These are phyloP conservation scores for Penicillium paxilli DNA, from an alignment of 495 filamentous ascomycete genomes.

Conservation along the genomic window DNA sequence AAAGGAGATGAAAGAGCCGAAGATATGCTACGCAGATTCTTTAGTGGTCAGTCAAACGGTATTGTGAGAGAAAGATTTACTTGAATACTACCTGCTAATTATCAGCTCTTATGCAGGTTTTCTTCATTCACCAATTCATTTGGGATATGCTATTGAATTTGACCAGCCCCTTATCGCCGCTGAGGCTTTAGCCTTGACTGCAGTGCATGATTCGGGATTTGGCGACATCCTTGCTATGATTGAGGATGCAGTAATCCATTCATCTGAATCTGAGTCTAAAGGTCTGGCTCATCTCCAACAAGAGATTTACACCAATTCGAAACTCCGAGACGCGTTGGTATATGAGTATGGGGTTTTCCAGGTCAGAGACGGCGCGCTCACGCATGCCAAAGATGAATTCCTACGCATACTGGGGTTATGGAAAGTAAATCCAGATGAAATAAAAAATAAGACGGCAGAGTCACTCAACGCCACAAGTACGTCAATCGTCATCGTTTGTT, in stretches of 20 bases:
- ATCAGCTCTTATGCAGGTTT: too few species aligned
- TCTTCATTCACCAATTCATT: slow-evolving; percentile 39
- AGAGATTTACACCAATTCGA: slow-evolving; percentile 6
- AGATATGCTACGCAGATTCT: slow-evolving; percentile 30
- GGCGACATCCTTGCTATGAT: slow-evolving; percentile 14
- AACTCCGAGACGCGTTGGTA: slow-evolving; percentile 25
- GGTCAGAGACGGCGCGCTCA: slow-evolving; percentile 16
- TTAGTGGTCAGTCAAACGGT: slow-evolving; percentile 24
- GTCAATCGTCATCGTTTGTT: too few species aligned
- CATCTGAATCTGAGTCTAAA: neutral
- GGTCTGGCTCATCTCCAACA: slow-evolving; percentile 16
- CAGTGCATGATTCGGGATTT: slow-evolving; percentile 23
- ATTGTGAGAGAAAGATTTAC: too few species aligned
- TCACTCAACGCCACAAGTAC: slow-evolving; percentile 22
- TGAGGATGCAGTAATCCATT: slow-evolving; percentile 18
- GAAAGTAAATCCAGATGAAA: slow-evolving; percentile 11
- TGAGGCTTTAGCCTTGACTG: slow-evolving; percentile 40
- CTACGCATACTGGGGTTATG: slow-evolving; percentile 19
- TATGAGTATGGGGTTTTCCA: slow-evolving; percentile 15
- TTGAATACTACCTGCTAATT: too few species aligned
- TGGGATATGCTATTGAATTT: slow-evolving; percentile 42
- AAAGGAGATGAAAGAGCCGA: slow-evolving; percentile 26
- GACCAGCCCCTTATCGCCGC: slow-evolving; percentile 34
- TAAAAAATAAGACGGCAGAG: slow-evolving; percentile 31
- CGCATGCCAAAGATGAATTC: slow-evolving; percentile 21